Conservation (phyloP, 2,329 filamentous ascomycete genomes). For the Aspergillus puulaauensis region DNA sequence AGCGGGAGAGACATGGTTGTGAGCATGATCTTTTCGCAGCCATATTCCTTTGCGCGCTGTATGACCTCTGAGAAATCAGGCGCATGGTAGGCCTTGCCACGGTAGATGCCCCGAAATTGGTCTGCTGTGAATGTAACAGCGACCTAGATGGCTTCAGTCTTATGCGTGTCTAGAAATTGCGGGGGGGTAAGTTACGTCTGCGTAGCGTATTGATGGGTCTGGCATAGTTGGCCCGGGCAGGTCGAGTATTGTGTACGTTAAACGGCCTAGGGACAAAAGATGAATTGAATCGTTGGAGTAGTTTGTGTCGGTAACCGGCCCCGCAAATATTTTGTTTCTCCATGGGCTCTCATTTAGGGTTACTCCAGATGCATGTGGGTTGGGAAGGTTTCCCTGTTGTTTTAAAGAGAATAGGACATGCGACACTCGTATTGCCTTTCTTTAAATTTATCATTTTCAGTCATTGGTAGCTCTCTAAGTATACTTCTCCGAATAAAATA, state of each 20-base stretch:
- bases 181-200: not conserved
- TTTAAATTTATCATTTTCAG: too few relatives aligned
- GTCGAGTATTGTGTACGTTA: not conserved
- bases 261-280: not conserved
- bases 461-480: too few relatives aligned
- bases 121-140: slow-evolving; percentile 31
- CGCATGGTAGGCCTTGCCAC: slow-evolving; percentile 50
- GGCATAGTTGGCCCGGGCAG: not conserved
- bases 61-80: slow-evolving; percentile 42
- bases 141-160: slow-evolving; percentile 16
- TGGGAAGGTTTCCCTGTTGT: too few relatives aligned
- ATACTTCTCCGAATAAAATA: too few relatives aligned
- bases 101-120: slow-evolving; percentile 52
- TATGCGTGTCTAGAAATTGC: not conserved
- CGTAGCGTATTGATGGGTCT: not conserved
- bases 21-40: slow-evolving; percentile 24
- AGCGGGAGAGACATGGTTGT: slow-evolving; percentile 43
- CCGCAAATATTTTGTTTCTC: too few relatives aligned
- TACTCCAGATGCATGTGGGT: too few relatives aligned
- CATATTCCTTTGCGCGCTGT: slow-evolving; percentile 18
- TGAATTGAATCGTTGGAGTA: not conserved
- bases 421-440: too few relatives aligned
- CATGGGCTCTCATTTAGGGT: too few relatives aligned
- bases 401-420: too few relatives aligned
- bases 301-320: too few relatives aligned